Evolutionary conservation across 768 basidiomycete species (phyloP).

Genomic region (Russula sp.): DNA sequence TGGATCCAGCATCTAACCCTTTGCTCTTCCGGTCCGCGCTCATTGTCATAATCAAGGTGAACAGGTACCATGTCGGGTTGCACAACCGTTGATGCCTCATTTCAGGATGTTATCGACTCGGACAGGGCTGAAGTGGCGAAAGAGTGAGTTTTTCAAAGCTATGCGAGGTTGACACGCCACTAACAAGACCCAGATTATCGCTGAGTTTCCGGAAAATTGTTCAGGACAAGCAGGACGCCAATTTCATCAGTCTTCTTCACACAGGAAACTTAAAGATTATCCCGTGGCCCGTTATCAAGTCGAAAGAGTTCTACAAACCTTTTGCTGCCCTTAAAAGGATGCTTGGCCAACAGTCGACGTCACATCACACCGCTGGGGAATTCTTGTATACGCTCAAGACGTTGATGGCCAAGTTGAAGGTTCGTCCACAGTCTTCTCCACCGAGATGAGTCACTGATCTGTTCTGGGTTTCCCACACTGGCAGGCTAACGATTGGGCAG

Average conservation of each 20-base stretch:
- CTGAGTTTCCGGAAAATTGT: conserved; percentile 57
- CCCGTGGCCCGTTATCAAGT: conserved; percentile 63
- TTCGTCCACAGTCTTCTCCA: conserved; percentile 18
- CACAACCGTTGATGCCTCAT: background rate
- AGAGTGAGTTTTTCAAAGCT: conserved; percentile 37
- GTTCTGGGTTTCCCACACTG: too few relatives aligned
- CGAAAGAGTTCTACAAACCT: conserved; percentile 49
- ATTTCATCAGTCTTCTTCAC: conserved; percentile 57
- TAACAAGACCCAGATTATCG: conserved; percentile 35
- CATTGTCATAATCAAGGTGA: conserved; percentile 59
- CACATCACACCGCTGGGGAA: conserved; percentile 45
- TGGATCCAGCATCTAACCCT: conserved; percentile 54
- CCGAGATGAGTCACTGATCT: background rate
- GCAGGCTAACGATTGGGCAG: conserved; percentile 59
- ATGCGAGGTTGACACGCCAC: background rate
- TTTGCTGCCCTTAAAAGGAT: conserved; percentile 41
- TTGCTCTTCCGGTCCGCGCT: conserved; percentile 52
- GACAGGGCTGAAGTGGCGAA: conserved; percentile 50
- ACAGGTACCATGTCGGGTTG: background rate
- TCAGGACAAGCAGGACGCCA: conserved; percentile 51
- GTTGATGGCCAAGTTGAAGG: conserved; percentile 63
- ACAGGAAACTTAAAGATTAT: conserved; percentile 48
- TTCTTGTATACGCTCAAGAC: conserved; percentile 55
- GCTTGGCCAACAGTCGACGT: conserved; percentile 42
- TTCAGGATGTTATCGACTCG: conserved; percentile 55